phyloP scores from a whole-genome alignment of 177 flowering plant genomes.

The Vitis hybrid region DNA sequence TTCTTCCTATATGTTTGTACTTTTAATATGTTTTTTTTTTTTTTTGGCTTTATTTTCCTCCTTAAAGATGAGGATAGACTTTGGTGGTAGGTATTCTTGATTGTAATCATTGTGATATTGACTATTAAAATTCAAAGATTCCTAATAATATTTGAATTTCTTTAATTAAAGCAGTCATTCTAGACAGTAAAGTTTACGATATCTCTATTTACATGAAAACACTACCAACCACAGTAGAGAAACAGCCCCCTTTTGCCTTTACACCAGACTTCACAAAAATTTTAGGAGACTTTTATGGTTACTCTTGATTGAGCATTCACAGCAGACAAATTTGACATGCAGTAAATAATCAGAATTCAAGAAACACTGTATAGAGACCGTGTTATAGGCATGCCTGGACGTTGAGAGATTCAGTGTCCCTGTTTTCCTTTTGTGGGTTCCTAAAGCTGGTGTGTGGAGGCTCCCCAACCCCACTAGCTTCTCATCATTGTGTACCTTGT shows the following conservation, averaged over 20 bases:
- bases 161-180: background rate
- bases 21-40: background rate
- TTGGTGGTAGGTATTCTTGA: constrained; percentile 1
- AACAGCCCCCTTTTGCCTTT: background rate
- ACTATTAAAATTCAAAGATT: background rate
- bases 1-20: background rate
- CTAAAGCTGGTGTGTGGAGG: too few species aligned
- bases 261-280: too few species aligned
- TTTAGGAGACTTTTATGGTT: too few species aligned
- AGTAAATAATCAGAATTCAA: too few species aligned
- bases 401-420: too few species aligned
- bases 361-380: too few species aligned
- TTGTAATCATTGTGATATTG: constrained; percentile 12
- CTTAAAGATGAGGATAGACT: background rate
- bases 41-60: background rate
- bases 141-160: background rate
- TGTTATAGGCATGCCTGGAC: too few species aligned
- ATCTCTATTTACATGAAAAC: background rate
- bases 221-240: background rate
- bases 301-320: too few species aligned
- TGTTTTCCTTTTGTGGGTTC: too few species aligned
- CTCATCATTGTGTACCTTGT: too few species aligned
- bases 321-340: too few species aligned
- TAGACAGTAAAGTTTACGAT: background rate
- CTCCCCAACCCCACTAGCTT: too few species aligned